Evolutionary conservation across 106 monocot species (phyloP).

Genomic region (Allium cepa): DNA sequence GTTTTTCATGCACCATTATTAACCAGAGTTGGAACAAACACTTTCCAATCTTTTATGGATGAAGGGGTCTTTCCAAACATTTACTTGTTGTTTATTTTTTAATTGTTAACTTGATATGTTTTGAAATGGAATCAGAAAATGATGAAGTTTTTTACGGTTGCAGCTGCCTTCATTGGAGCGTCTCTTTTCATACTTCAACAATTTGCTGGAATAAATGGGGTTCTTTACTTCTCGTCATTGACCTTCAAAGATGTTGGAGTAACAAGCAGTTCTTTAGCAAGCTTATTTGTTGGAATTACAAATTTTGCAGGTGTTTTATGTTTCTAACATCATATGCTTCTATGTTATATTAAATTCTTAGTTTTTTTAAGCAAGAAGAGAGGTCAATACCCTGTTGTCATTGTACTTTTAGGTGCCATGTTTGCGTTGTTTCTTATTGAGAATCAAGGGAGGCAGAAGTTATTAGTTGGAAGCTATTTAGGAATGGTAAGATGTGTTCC

Average conservation of each 20-base stretch:
- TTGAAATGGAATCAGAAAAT: too few relatives aligned
- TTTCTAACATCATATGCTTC: background rate
- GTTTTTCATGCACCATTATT: too few relatives aligned
- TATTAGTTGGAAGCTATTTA: constrained; percentile 76
- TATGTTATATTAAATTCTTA: too few relatives aligned
- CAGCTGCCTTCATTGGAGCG: constrained; percentile 92
- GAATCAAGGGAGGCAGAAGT: constrained; percentile 67
- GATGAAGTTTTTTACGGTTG: constrained; percentile 6
- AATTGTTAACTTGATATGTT: too few relatives aligned
- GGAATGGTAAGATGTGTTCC: constrained; percentile 57
- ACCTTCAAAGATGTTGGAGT: constrained; percentile 87
- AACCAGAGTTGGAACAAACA: too few relatives aligned
- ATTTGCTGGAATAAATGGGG: constrained; percentile 92
- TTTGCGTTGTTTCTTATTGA: constrained; percentile 75
- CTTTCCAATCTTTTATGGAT: too few relatives aligned
- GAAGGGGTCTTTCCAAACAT: too few relatives aligned
- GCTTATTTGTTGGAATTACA: constrained; percentile 80
- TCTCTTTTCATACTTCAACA: constrained; percentile 88
- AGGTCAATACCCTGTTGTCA: background rate
- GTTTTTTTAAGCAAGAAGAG: too few relatives aligned
- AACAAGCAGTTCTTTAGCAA: constrained; percentile 59
- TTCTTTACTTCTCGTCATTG: constrained; percentile 88
- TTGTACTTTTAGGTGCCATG: constrained; percentile 45
- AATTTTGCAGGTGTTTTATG: constrained; percentile 59
- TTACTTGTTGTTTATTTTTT: too few relatives aligned